These are phyloP conservation scores for Arachnomyces sp. DNA, from an alignment of 2,329 filamentous ascomycete genomes.

Conservation along the genomic window DNA sequence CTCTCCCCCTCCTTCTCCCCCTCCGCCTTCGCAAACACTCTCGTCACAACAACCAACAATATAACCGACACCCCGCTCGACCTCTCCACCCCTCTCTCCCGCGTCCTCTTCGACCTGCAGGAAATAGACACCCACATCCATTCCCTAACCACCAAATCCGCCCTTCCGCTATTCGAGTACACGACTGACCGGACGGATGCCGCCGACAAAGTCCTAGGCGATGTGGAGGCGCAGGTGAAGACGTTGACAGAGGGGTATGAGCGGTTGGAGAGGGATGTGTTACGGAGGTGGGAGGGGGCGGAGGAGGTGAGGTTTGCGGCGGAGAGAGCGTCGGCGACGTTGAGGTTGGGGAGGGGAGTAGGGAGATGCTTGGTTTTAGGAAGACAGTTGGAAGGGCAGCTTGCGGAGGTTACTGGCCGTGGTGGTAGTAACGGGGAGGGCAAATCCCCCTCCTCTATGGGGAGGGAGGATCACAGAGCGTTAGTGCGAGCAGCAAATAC, in stretches of 20 bases:
- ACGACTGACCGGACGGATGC: constrained; percentile 67
- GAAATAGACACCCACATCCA: constrained; percentile 97
- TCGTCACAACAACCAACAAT: constrained; percentile 88
- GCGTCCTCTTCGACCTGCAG: constrained; percentile 91
- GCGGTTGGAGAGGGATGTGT: constrained; percentile 77
- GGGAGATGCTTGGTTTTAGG: constrained; percentile 73
- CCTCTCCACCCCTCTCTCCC: constrained; percentile 85
- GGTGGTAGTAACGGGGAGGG: constrained; percentile 28
- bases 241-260: constrained; percentile 78
- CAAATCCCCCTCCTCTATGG: constrained; percentile 22
- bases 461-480: constrained; percentile 65
- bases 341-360: constrained; percentile 68
- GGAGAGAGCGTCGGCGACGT: constrained; percentile 69
- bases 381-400: constrained; percentile 78
- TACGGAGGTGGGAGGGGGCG: constrained; percentile 75
- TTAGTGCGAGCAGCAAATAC: constrained; percentile 78
- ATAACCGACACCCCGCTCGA: constrained; percentile 82
- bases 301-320: constrained; percentile 74
- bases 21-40: constrained; percentile 73
- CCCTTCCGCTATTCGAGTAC: constrained; percentile 71
- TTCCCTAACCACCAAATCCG: constrained; percentile 73
- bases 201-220: constrained; percentile 62
- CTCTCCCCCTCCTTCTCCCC: constrained; percentile 76
- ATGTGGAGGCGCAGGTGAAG: constrained; percentile 72
- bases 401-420: constrained; percentile 57